phyloP scores from a whole-genome alignment of 2,329 filamentous ascomycete species.

The Plenodomus lindquistii region DNA sequence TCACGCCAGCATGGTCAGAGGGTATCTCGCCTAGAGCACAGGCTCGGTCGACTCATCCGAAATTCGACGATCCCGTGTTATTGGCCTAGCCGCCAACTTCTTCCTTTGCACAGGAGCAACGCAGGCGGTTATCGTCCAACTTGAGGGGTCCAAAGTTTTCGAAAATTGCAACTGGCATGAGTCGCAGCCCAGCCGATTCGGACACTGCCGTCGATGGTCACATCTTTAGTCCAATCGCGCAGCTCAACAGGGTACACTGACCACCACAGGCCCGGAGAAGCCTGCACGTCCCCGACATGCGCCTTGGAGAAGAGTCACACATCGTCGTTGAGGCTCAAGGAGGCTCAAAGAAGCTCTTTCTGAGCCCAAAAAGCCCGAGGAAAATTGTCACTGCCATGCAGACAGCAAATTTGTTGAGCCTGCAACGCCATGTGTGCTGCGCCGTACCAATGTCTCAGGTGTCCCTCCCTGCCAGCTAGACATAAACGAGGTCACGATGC shows the following conservation, averaged over 20 bases:
- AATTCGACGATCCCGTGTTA: constrained; percentile 5
- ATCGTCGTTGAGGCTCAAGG: not conserved
- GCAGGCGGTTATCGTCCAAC: no score
- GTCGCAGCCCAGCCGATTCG: not conserved
- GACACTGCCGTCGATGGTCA: not conserved
- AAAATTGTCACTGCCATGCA: no score
- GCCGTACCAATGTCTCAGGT: no score
- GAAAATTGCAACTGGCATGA: not conserved
- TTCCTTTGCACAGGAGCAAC: no score
- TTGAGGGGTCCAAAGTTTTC: no score
- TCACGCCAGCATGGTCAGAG: not conserved
- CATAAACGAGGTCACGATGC: no score
- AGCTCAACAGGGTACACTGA: not conserved
- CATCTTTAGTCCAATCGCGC: not conserved
- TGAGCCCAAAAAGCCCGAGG: not conserved
- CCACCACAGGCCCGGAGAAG: not conserved
- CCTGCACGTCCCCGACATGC: not conserved
- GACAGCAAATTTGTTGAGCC: no score
- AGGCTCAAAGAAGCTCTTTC: not conserved
- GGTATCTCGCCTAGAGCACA: constrained; percentile 5
- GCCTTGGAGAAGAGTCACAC: not conserved
- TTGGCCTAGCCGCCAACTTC: not conserved
- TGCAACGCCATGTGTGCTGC: no score
- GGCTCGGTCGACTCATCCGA: constrained; percentile 8
- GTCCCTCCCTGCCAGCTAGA: no score